Evolutionary conservation across 805 yeast species (phyloP).

Genomic region (Ogataea wickerhamii): DNA sequence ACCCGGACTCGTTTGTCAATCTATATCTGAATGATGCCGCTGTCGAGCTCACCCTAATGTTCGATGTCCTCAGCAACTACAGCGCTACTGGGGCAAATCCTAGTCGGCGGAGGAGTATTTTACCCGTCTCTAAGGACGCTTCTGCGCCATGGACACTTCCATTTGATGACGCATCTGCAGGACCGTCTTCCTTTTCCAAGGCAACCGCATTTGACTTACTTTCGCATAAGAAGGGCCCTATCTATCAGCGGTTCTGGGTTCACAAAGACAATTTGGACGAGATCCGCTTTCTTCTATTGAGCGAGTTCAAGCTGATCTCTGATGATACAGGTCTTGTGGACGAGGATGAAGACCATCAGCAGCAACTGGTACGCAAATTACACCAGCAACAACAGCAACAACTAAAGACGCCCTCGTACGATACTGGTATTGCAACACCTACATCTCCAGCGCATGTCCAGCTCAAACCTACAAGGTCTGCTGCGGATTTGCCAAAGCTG

Average conservation of each 20-base stretch:
- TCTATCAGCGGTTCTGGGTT: conserved; percentile 46
- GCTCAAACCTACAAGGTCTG: conserved; percentile 14
- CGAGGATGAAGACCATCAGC: conserved; percentile 11
- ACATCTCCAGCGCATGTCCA: conserved; percentile 7
- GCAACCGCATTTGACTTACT: conserved; percentile 36
- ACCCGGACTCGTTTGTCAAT: conserved; percentile 55
- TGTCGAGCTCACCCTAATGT: conserved; percentile 53
- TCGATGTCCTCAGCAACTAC: conserved; percentile 41
- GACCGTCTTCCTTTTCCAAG: conserved; percentile 11
- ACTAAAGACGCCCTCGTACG: neutral
- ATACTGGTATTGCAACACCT: neutral
- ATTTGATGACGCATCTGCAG: neutral
- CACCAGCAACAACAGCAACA: conserved; percentile 3
- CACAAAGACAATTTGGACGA: conserved; percentile 59
- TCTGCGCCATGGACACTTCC: neutral
- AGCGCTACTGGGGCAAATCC: conserved; percentile 2
- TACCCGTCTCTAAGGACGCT: neutral
- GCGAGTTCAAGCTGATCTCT: conserved; percentile 38
- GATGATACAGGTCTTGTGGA: conserved; percentile 30
- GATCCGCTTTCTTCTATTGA: conserved; percentile 43
- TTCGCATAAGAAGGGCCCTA: conserved; percentile 33
- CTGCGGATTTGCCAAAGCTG: conserved; percentile 6
- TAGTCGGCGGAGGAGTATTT: neutral
- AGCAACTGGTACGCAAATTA: conserved; percentile 4
- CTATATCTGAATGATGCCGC: conserved; percentile 59